Conservation (phyloP, 2,329 filamentous ascomycete genomes). For the Phoma sp. region DNA sequence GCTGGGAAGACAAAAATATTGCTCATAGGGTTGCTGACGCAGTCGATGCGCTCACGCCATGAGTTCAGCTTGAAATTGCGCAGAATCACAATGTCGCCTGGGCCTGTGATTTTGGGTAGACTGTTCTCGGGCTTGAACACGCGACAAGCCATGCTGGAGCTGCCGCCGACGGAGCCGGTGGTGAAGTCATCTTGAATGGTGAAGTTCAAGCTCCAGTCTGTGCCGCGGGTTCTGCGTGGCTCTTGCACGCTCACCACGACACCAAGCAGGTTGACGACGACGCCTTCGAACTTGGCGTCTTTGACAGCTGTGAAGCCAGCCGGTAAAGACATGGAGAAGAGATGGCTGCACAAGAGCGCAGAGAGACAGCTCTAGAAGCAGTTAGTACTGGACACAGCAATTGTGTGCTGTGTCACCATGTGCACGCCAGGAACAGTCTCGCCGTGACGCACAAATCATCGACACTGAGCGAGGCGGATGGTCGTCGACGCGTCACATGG, state of each 20-base stretch:
- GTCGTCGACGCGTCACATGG: constrained; percentile 12
- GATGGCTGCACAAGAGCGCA: too few relatives aligned
- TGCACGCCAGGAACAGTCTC: too few relatives aligned
- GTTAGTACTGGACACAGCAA: neutral
- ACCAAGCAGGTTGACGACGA: constrained; percentile 69
- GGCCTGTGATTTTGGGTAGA: constrained; percentile 55
- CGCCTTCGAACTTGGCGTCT: constrained; percentile 42
- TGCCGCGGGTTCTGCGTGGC: constrained; percentile 59
- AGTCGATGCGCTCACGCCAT: constrained; percentile 29
- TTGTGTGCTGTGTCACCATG: neutral
- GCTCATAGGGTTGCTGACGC: constrained; percentile 10
- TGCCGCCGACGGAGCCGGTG: constrained; percentile 17
- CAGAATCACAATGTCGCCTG: constrained; percentile 72
- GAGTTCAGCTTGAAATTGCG: constrained; percentile 42
- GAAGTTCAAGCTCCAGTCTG: constrained; percentile 57
- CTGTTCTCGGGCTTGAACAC: constrained; percentile 30
- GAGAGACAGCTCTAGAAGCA: neutral
- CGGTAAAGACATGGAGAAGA: constrained; percentile 6
- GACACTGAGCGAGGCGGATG: neutral
- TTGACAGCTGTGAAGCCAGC: constrained; percentile 56
- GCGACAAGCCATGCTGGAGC: constrained; percentile 31
- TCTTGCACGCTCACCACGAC: constrained; percentile 71
- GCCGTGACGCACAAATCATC: neutral
- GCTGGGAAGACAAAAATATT: constrained; percentile 28
- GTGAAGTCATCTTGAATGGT: constrained; percentile 50